Evolutionary conservation across 345 rosid genomes (phyloP).

Genomic region (Excoecaria cochinchinensis): DNA sequence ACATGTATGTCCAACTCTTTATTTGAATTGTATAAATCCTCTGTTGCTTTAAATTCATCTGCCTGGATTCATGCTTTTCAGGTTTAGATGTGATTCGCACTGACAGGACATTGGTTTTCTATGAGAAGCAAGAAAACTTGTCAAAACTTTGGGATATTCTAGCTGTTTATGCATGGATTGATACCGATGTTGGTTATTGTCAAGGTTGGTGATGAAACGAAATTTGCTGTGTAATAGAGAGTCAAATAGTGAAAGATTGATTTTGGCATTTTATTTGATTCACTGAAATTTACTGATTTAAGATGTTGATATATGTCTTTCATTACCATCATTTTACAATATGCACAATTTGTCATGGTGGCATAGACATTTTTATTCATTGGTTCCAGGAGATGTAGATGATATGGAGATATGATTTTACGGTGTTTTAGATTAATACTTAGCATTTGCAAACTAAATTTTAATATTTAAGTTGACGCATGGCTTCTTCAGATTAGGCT

Average conservation of each 20-base stretch:
- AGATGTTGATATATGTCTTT: neutral
- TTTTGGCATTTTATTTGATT: neutral
- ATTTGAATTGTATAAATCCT: neutral
- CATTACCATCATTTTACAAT: neutral
- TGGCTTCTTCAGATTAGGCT: neutral
- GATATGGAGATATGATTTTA: too few species aligned
- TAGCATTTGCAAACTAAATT: neutral
- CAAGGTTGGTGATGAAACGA: conserved; percentile 58
- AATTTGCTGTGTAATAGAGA: neutral
- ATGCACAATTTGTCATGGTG: neutral
- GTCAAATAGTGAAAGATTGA: neutral
- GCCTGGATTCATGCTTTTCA: conserved; percentile 23
- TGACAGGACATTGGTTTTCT: conserved; percentile 81
- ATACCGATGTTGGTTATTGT: conserved; percentile 90
- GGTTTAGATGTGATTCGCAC: conserved; percentile 96
- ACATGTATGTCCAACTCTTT: neutral
- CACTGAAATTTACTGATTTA: neutral
- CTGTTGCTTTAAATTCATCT: conserved; percentile 3
- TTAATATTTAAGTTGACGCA: neutral
- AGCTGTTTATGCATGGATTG: conserved; percentile 94
- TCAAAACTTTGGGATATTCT: conserved; percentile 97
- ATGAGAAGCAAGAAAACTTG: conserved; percentile 83
- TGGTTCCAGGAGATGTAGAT: neutral
- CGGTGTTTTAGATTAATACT: neutral
- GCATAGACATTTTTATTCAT: neutral